phyloP scores from a whole-genome alignment of 192 early-diverging fungal species.

The Oehlia diaphana region DNA sequence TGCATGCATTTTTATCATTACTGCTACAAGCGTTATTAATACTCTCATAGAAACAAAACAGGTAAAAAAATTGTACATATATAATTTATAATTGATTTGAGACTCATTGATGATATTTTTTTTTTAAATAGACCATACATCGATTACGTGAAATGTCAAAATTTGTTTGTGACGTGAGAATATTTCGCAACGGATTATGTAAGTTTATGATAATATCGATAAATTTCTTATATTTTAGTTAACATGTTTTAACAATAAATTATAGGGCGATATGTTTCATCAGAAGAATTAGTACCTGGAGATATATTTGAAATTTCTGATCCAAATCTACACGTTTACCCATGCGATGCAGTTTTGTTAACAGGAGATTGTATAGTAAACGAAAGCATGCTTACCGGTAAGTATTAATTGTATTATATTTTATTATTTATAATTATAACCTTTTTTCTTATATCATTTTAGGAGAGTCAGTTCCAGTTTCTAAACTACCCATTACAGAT shows the following conservation, averaged over 20 bases:
- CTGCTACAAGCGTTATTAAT: constrained; percentile 70
- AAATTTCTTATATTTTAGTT: constrained; percentile 39
- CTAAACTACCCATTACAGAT: constrained; percentile 79
- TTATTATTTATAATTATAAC: neutral
- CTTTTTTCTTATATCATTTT: neutral
- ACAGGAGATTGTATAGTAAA: constrained; percentile 97
- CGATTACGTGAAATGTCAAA: constrained; percentile 83
- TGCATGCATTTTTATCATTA: constrained; percentile 87
- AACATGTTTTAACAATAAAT: neutral
- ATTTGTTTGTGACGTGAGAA: constrained; percentile 77
- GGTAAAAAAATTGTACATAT: constrained; percentile 29
- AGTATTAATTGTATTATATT: neutral
- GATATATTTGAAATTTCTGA: constrained; percentile 87
- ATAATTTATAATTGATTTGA: constrained; percentile 39
- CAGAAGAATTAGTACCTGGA: constrained; percentile 92
- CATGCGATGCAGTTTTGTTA: constrained; percentile 92
- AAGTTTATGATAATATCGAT: constrained; percentile 35
- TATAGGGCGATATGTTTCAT: constrained; percentile 45
- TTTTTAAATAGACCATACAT: constrained; percentile 56
- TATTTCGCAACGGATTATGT: constrained; percentile 67
- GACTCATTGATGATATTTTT: neutral
- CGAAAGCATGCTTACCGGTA: constrained; percentile 91
- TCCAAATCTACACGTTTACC: constrained; percentile 62
- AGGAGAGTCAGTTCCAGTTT: constrained; percentile 94
- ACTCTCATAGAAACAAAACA: constrained; percentile 79